Base-by-base conservation (phyloP, 208 protist species). In the Borovskyia barvae region DNA sequence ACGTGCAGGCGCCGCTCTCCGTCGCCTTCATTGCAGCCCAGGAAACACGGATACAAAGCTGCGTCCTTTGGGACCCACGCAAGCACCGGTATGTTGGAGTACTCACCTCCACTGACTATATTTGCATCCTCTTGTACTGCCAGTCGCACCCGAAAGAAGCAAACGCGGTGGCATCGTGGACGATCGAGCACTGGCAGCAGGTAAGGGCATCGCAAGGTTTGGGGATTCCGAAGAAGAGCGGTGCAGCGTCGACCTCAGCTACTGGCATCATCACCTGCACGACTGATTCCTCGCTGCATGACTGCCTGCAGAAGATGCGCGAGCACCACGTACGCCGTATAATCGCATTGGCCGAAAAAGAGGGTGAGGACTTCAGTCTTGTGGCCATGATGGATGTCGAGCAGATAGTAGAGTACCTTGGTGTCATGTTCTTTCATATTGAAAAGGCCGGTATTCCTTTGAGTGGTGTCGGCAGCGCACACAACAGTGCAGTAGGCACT, bases 1-100 rank as follows among this genome's bases (percentile, higher is more conserved):
- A 96, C 43, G 75, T 92, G 14, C 70, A 90, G 20, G 72, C 76
- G 6, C 69, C 85, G 7, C 66, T 96, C 19, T 63, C 76, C 0
- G 76, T 92, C 12, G 87, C 86, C 32, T 96, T 96, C 58, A 90
- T 96, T 33, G 85, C 87, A 2, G 90, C 90, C 12, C 87, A 93
- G 53, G 90, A 96, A 58, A 92, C 83, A 39, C 75, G 85, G 19
- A 72, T 96, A 9, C 66, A 80, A 36, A 87, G 67, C 64, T 88
- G 86, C 52, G 82, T 96, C 5, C 47, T 96, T 24, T 96, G 90
- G 87, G 83, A 94, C 56, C 47, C 78, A 2, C 54, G 40, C 25
- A 45, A 55, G 36, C 66, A 74, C 11, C 45, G 55, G 51, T 91
- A 84, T 68, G 80, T 85, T 57, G 90, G 90, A 1, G 72, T 89